These are phyloP conservation scores for Thermomyces lanuginosus DNA, from an alignment of 2,329 filamentous ascomycete genomes.

Conservation along the genomic window DNA sequence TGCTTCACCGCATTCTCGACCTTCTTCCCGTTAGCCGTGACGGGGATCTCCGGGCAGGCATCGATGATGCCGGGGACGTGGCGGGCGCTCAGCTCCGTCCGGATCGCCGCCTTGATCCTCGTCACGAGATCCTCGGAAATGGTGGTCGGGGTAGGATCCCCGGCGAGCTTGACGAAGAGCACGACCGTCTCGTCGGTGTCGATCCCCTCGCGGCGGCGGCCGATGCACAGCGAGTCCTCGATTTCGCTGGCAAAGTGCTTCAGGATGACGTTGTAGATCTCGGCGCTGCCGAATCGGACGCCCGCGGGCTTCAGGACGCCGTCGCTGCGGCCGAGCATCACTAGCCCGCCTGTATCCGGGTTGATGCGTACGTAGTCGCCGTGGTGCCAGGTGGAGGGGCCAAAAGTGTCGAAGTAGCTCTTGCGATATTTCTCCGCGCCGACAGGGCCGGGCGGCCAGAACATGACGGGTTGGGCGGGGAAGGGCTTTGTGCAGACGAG, in stretches of 20 bases:
- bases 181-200: constrained; percentile 78
- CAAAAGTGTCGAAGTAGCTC: constrained; percentile 79
- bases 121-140: constrained; percentile 46
- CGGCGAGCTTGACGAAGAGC: constrained; percentile 67
- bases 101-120: constrained; percentile 51
- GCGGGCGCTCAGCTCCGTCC: constrained; percentile 64
- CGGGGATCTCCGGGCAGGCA: constrained; percentile 70
- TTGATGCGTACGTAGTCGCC: constrained; percentile 75
- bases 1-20: constrained; percentile 95
- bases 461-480: constrained; percentile 77
- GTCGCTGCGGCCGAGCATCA: constrained; percentile 86
- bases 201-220: constrained; percentile 48
- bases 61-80: constrained; percentile 79
- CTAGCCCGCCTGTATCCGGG: constrained; percentile 54
- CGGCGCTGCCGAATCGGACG: constrained; percentile 79
- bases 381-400: constrained; percentile 62
- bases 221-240: constrained; percentile 77
- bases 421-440: constrained; percentile 62
- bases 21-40: constrained; percentile 94
- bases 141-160: constrained; percentile 12
- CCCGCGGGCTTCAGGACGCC: constrained; percentile 86
- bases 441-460: constrained; percentile 52
- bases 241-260: constrained; percentile 64
- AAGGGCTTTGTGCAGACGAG: constrained; percentile 77
- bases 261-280: constrained; percentile 90